phyloP scores from a whole-genome alignment of 306 rosid genomes.

The Carpinus viminea region DNA sequence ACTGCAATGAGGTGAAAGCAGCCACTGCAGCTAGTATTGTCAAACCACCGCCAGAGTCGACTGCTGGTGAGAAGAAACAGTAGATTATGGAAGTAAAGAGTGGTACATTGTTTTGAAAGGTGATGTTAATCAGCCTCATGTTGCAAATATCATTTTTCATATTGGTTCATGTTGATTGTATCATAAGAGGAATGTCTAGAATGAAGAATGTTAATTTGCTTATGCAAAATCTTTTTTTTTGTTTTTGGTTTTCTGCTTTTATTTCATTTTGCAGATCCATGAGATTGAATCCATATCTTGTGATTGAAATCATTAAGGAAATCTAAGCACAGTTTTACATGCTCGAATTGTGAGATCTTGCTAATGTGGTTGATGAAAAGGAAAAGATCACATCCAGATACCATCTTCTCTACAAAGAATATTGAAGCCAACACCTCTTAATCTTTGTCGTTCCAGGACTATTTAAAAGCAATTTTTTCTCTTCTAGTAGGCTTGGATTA shows the following conservation, averaged over 20 bases:
- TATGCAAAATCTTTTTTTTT: background rate
- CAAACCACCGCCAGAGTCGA: slow-evolving; percentile 44
- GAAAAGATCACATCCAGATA: background rate
- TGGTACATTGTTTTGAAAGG: slow-evolving; percentile 1
- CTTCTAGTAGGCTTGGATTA: too few relatives aligned
- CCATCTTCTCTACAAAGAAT: too few relatives aligned
- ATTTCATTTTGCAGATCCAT: background rate
- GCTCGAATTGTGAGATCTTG: background rate
- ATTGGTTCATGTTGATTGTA: background rate
- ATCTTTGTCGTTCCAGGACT: too few relatives aligned
- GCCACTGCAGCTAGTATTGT: slow-evolving; percentile 76
- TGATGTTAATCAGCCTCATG: background rate
- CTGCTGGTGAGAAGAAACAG: slow-evolving; percentile 42
- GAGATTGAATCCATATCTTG: background rate
- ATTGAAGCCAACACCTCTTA: too few relatives aligned
- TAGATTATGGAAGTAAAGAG: slow-evolving; percentile 14
- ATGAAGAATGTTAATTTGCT: background rate
- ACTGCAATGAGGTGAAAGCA: slow-evolving; percentile 85
- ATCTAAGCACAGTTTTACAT: background rate
- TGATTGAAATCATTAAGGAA: background rate
- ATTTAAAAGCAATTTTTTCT: too few relatives aligned
- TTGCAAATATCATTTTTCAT: background rate
- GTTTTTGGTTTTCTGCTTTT: background rate
- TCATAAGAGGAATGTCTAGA: background rate
- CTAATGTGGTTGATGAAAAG: background rate